phyloP scores from a whole-genome alignment of 2,329 filamentous ascomycete species.

The Pseudogymnoascus sp. region DNA sequence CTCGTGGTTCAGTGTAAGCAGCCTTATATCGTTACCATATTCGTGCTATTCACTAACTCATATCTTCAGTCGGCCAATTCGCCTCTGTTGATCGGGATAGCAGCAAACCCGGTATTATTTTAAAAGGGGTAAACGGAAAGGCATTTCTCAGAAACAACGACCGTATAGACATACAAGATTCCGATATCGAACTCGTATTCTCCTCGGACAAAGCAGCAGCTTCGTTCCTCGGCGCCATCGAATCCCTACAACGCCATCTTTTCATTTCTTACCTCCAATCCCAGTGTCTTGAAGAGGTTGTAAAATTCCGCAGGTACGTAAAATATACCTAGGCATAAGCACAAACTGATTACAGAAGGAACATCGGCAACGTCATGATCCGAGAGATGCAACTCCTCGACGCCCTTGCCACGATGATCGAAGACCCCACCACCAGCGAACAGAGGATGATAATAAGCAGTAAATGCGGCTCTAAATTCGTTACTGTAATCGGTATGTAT shows the following conservation, averaged over 20 bases:
- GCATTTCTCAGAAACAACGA: neutral
- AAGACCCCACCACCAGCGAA: conserved; percentile 7
- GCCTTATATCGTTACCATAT: neutral
- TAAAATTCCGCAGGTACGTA: neutral
- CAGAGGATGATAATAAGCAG: conserved; percentile 13
- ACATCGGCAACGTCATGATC: conserved; percentile 13
- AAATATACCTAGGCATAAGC: neutral
- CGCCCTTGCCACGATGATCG: conserved; percentile 7
- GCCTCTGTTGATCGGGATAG: neutral
- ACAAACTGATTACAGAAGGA: neutral
- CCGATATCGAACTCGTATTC: neutral
- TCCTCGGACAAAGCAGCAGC: neutral
- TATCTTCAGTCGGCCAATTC: neutral
- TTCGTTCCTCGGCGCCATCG: neutral
- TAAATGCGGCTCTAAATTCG: conserved; percentile 13
- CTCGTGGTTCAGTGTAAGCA: conserved; percentile 1
- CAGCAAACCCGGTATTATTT: neutral
- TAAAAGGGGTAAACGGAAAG: neutral
- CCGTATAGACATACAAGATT: neutral
- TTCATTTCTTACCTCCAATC: neutral
- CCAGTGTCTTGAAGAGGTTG: neutral
- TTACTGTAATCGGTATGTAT: conserved; percentile 8
- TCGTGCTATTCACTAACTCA: neutral
- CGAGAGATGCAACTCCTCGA: conserved; percentile 13
- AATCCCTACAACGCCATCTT: neutral